Conservation (phyloP, 1,139 yeast genomes). For the Hemisphaericaspora xylanilytica region DNA sequence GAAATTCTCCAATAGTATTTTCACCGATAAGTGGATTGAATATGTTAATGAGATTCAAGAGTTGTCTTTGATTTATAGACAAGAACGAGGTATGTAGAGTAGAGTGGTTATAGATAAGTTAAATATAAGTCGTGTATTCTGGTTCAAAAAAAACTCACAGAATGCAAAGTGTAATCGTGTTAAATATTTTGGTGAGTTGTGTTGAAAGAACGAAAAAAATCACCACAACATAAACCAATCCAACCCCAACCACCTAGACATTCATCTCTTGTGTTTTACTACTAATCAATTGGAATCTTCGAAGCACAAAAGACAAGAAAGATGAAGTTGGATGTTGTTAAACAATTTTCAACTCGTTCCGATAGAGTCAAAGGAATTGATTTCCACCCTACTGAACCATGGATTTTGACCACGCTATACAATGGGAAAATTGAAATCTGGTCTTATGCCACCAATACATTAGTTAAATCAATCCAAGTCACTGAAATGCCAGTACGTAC, state of each 20-base stretch:
- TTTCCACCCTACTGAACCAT: slow-evolving; percentile 96
- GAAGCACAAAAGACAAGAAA: too few species aligned
- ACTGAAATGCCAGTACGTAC: slow-evolving; percentile 95
- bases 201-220: not conserved
- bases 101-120: not conserved
- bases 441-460: slow-evolving; percentile 78
- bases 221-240: slow-evolving; percentile 6
- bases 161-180: not conserved
- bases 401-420: slow-evolving; percentile 86
- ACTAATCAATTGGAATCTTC: too few species aligned
- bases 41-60: slow-evolving; percentile 37
- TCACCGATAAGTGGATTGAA: slow-evolving; percentile 58
- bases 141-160: not conserved
- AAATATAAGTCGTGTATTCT: not conserved
- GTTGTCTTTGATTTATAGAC: slow-evolving; percentile 41
- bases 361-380: slow-evolving; percentile 98
- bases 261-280: not conserved
- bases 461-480: slow-evolving; percentile 63
- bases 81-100: slow-evolving; percentile 32
- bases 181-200: not conserved
- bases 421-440: slow-evolving; percentile 87
- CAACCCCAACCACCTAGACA: not conserved
- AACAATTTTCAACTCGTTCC: slow-evolving; percentile 80
- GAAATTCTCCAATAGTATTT: slow-evolving; percentile 68
- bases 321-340: slow-evolving; percentile 54